Evolutionary conservation across 495 filamentous ascomycete genomes (phyloP).

Genomic region (Podospora fimiseda): DNA sequence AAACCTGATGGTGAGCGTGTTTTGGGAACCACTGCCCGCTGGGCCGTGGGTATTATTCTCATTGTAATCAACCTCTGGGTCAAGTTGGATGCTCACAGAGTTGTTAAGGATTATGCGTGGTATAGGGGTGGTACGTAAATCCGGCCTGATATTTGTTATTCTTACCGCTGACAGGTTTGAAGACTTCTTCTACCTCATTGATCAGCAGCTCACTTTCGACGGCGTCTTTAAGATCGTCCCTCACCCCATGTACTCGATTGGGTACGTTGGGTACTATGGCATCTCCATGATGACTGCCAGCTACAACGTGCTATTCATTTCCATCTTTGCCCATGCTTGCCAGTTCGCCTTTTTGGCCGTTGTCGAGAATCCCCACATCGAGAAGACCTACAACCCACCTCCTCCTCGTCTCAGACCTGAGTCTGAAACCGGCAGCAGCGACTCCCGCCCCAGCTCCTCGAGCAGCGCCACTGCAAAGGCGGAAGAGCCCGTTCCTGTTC

Average conservation of each 20-base stretch:
- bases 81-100: constrained; percentile 92
- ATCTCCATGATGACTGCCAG: constrained; percentile 98
- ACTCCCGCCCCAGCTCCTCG: constrained; percentile 4
- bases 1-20: constrained; percentile 65
- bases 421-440: constrained; percentile 33
- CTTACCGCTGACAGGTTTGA: too few relatives aligned
- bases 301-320: constrained; percentile 94
- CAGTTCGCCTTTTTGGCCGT: constrained; percentile 87
- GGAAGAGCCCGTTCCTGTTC: constrained; percentile 55
- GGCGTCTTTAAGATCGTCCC: constrained; percentile 99
- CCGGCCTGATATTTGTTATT: too few relatives aligned
- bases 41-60: constrained; percentile 72
- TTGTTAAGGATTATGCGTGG: constrained; percentile 99
- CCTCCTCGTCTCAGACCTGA: constrained; percentile 58
- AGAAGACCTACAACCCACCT: constrained; percentile 93
- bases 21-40: constrained; percentile 63
- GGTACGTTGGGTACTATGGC: constrained; percentile 96
- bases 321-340: constrained; percentile 86
- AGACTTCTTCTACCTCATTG: constrained; percentile 98
- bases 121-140: constrained; percentile 83
- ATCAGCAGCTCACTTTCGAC: constrained; percentile 95
- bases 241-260: constrained; percentile 98
- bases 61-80: constrained; percentile 98
- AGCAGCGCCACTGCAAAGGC: constrained; percentile 12
- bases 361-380: constrained; percentile 96